Evolutionary conservation across 2,329 filamentous ascomycete species (phyloP), one percentile per base, ranked within the genome.

Genomic region (Aspergillus luchuensis): DNA sequence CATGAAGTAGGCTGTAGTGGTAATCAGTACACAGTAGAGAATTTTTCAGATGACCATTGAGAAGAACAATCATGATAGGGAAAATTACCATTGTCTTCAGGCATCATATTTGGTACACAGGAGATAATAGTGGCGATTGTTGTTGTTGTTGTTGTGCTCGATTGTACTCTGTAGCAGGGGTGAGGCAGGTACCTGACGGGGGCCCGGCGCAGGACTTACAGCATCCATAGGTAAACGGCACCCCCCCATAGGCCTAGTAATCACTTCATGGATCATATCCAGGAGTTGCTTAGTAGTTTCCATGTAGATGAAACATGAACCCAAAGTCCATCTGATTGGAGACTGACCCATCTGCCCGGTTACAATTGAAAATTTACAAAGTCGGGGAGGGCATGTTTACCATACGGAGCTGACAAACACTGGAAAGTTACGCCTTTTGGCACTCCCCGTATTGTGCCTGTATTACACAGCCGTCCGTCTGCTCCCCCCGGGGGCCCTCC

Each of bases 231-330:
- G 33, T 36, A 36, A 13, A 13, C 28, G 5, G 10, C 30, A 11
- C 10, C 2, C 11, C 11, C 33, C 33, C 33, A 36, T 36, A 36
- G 33, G 11, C 33, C 33, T 36, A 33, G 30, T 33, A 33, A 5
- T 13, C 11, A 36, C 33, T 36, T 36, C 33, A 36, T 36, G 33
- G 33, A 36, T 36, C 33, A 36, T 36, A 36, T 36, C 33, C 41
- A 45, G 41, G 41, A 21, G 41, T 19, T n/a, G 39, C 15, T n/a
- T 43, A 43, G 39, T 43, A 21, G 41, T 45, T 17, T 43, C 39
- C 21, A 50, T 50, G 47, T 50, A 50, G 47, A 50, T 50, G 47
- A 50, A 50, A 50, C 47, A 30, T 28, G 15, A 30, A 50, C 13
- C 25, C 11, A n/a, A 30, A 50, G 25, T 17, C 25, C 47, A 50